Conservation (phyloP, 208 protist genomes). For the Trypanosoma brucei region DNA sequence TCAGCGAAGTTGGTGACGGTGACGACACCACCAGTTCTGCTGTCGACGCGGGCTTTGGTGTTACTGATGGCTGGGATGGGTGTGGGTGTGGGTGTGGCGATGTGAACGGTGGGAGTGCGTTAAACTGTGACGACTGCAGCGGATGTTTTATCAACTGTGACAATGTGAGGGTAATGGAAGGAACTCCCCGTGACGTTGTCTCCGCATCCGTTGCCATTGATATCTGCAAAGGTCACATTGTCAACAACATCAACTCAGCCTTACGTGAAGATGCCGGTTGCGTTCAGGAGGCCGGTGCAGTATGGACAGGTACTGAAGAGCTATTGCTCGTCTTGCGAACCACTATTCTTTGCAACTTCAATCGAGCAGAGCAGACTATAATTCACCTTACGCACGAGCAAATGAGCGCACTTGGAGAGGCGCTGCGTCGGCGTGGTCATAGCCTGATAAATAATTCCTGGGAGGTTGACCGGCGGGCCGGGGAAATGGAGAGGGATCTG, state of each 20-base stretch:
- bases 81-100: no score
- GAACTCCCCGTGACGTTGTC: no score
- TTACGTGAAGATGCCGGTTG: background rate
- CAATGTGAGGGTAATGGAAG: no score
- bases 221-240: no score
- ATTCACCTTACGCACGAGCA: slow-evolving; percentile 35
- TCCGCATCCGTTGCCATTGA: no score
- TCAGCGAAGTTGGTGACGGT: background rate
- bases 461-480: slow-evolving; percentile 25
- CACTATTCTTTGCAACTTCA: slow-evolving; percentile 26
- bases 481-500: slow-evolving; percentile 19
- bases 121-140: no score
- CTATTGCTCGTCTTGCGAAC: slow-evolving; percentile 21
- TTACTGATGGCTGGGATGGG: no score
- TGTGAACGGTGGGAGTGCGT: no score
- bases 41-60: no score
- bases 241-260: no score
- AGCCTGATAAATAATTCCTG: background rate
- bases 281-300: slow-evolving; percentile 5
- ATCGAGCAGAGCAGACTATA: slow-evolving; percentile 21
- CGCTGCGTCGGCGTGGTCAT: slow-evolving; percentile 23
- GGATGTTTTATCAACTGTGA: no score
- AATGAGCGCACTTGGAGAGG: slow-evolving; percentile 26
- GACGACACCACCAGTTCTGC: no score
- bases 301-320: slow-evolving; percentile 25